phyloP scores from a whole-genome alignment of 768 basidiomycete species.

The Suillus clintonianus region DNA sequence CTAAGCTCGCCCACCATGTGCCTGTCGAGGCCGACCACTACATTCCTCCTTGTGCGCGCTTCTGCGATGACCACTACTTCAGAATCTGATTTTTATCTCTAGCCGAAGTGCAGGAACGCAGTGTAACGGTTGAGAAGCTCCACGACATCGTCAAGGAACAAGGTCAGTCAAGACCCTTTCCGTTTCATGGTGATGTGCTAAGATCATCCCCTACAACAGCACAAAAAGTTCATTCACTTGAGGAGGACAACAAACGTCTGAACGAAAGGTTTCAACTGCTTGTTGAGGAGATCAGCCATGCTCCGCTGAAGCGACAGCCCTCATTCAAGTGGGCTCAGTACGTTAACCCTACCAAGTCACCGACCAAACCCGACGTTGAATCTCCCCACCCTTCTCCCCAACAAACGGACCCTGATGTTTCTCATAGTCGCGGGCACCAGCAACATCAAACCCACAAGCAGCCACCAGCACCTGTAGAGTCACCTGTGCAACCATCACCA shows the following conservation, averaged over 20 bases:
- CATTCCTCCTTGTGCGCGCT: conserved; percentile 79
- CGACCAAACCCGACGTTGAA: conserved; percentile 74
- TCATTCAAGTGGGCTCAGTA: conserved; percentile 91
- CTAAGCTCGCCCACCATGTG: conserved; percentile 83
- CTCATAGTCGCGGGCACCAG: conserved; percentile 36
- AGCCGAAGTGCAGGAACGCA: conserved; percentile 64
- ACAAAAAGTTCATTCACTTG: conserved; percentile 65
- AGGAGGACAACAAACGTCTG: conserved; percentile 77
- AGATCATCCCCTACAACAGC: conserved; percentile 41
- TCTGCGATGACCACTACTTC: neutral
- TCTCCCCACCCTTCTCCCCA: conserved; percentile 83
- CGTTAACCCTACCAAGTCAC: conserved; percentile 74
- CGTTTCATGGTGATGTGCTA: conserved; percentile 2
- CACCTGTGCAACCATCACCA: conserved; percentile 25
- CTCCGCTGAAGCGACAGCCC: conserved; percentile 66
- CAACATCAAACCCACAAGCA: conserved; percentile 32
- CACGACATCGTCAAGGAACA: conserved; percentile 72
- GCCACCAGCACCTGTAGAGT: conserved; percentile 32
- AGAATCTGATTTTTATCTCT: conserved; percentile 4
- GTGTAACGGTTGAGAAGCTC: conserved; percentile 64
- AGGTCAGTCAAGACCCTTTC: conserved; percentile 44
- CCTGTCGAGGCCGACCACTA: conserved; percentile 84
- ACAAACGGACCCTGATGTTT: conserved; percentile 69
- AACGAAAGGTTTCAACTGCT: conserved; percentile 62
- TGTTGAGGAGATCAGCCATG: conserved; percentile 61